phyloP scores from a whole-genome alignment of 2,329 filamentous ascomycete genomes.

The Penicillium expansum region DNA sequence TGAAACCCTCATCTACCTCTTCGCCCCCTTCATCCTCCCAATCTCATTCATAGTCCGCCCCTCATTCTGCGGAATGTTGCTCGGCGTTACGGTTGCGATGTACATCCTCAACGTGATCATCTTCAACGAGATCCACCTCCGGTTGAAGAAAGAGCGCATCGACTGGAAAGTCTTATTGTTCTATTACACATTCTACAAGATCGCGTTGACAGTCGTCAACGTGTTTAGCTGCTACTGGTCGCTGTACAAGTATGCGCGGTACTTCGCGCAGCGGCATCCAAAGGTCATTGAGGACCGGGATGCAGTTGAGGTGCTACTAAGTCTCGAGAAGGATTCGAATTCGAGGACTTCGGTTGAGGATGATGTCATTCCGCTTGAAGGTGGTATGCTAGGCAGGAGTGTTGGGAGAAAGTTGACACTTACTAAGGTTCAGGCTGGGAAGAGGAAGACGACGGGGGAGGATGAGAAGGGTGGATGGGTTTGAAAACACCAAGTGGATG shows the following conservation, averaged over 20 bases:
- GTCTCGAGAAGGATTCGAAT: constrained; percentile 19
- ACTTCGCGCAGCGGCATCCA: constrained; percentile 49
- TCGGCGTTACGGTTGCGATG: constrained; percentile 39
- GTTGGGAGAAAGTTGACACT: constrained; percentile 15
- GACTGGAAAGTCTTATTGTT: too few species aligned
- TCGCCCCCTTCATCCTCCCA: constrained; percentile 47
- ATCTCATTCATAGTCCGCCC: constrained; percentile 47
- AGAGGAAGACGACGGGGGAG: background rate
- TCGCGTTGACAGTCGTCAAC: too few species aligned
- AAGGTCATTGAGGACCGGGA: constrained; percentile 51
- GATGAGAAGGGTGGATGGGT: background rate
- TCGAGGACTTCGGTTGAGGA: background rate
- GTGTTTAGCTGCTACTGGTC: too few species aligned
- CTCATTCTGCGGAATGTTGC: constrained; percentile 40
- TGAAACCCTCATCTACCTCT: constrained; percentile 47
- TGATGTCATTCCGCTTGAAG: background rate
- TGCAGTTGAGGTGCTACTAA: constrained; percentile 34
- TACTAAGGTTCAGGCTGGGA: constrained; percentile 14
- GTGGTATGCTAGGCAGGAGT: background rate
- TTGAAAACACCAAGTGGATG: background rate
- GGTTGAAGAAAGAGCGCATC: too few species aligned
- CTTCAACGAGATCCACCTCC: too few species aligned
- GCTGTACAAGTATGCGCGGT: constrained; percentile 47
- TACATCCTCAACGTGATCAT: constrained; percentile 47
- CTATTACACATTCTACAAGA: too few species aligned